phyloP scores from a whole-genome alignment of 2,329 filamentous ascomycete genomes.

The Neophaeococcomyces aloes region DNA sequence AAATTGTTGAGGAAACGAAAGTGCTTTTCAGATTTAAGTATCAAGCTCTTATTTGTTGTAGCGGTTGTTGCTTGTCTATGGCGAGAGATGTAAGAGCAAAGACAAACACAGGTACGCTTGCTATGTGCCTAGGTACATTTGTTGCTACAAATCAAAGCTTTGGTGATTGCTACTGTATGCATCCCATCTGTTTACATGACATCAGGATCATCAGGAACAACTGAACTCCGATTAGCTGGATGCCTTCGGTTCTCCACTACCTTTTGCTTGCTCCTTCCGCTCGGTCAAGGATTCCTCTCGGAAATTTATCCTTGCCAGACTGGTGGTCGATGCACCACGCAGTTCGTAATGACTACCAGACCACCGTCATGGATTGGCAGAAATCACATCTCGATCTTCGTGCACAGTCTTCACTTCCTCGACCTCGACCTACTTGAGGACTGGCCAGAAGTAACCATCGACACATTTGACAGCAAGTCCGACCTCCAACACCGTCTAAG shows the following conservation, averaged over 20 bases:
- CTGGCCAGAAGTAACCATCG: constrained; percentile 65
- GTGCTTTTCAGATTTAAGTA: not conserved
- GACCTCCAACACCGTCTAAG: constrained; percentile 66
- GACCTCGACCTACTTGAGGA: constrained; percentile 65
- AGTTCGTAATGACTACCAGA: not conserved
- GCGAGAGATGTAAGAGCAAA: no score
- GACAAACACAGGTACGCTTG: not conserved
- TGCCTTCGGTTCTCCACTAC: not conserved
- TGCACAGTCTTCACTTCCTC: constrained; percentile 74
- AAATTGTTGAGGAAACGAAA: not conserved
- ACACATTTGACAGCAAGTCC: constrained; percentile 59
- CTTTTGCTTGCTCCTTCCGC: not conserved
- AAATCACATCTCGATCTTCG: constrained; percentile 55
- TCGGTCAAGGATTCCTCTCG: no score
- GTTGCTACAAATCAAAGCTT: not conserved
- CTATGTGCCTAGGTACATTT: not conserved
- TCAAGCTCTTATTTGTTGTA: no score
- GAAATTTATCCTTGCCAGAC: not conserved
- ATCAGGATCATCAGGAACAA: constrained; percentile 6
- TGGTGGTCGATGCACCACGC: not conserved
- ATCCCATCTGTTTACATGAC: constrained; percentile 5
- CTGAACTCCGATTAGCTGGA: constrained; percentile 7
- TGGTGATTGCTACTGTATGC: not conserved
- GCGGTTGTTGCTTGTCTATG: no score
- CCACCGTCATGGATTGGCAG: constrained; percentile 30